Evolutionary conservation across 2,329 filamentous ascomycete species (phyloP).

Genomic region (Fusarium siculi): DNA sequence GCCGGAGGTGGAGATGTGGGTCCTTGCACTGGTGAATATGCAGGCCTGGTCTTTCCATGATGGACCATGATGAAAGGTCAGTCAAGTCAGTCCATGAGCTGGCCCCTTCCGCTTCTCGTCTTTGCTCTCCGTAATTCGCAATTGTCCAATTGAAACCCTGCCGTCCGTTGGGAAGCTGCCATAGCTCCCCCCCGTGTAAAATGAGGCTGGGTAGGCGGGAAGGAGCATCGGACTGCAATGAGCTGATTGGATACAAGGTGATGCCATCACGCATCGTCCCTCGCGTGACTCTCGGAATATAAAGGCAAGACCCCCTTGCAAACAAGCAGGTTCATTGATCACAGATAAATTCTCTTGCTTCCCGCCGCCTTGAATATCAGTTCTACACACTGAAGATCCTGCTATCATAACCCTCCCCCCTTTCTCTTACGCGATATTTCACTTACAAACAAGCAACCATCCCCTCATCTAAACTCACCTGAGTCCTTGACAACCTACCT

Average conservation of each 20-base stretch:
- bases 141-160: constrained; percentile 27
- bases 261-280: constrained; percentile 40
- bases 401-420: background rate
- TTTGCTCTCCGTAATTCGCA: constrained; percentile 13
- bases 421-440: background rate
- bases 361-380: background rate
- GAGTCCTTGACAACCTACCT: background rate
- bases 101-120: constrained; percentile 12
- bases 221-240: constrained; percentile 34
- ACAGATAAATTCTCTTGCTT: background rate
- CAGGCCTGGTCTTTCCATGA: constrained; percentile 10
- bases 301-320: constrained; percentile 36
- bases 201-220: constrained; percentile 5
- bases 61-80: constrained; percentile 19
- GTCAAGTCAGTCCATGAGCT: constrained; percentile 1
- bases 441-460: background rate
- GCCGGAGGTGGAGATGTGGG: constrained; percentile 2
- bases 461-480: background rate
- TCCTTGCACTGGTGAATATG: background rate
- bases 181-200: background rate
- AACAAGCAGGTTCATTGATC: constrained; percentile 6
- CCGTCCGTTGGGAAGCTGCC: constrained; percentile 16
- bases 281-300: constrained; percentile 45
- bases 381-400: background rate
- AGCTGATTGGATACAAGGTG: constrained; percentile 45